These are phyloP conservation scores for Beauveria pseudobassiana DNA, from an alignment of 2,329 filamentous ascomycete genomes.

Conservation along the genomic window DNA sequence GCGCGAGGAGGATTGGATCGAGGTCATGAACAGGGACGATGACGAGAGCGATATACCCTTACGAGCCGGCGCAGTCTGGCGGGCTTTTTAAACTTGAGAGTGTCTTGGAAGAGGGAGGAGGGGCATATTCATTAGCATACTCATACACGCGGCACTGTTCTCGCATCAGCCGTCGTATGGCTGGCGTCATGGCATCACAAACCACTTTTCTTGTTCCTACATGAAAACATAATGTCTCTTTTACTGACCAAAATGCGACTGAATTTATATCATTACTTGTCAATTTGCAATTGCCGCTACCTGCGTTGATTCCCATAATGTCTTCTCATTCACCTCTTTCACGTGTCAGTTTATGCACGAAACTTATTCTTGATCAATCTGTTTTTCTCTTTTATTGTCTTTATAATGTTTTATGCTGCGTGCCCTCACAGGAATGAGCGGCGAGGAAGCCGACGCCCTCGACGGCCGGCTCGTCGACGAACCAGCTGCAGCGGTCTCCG, in stretches of 20 bases:
- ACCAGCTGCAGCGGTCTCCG: constrained; percentile 89
- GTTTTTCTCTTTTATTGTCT: not conserved
- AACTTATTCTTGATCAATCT: not conserved
- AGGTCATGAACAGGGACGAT: constrained; percentile 40
- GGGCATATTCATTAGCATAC: not conserved
- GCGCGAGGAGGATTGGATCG: constrained; percentile 53
- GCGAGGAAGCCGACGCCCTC: constrained; percentile 75
- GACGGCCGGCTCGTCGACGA: constrained; percentile 79
- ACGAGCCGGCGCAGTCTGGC: constrained; percentile 42
- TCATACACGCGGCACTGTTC: no score
- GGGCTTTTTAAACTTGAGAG: constrained; percentile 23
- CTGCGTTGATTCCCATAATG: not conserved
- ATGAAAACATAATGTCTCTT: not conserved
- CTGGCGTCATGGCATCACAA: not conserved
- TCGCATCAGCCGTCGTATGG: not conserved
- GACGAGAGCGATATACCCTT: constrained; percentile 26
- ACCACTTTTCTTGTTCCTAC: not conserved
- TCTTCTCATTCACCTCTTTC: not conserved
- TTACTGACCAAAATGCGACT: not conserved
- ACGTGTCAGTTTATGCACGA: no score
- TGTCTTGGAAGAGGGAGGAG: not conserved
- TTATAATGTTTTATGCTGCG: not conserved
- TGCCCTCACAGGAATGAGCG: constrained; percentile 51
- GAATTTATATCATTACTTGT: not conserved
- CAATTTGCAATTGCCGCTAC: not conserved